phyloP scores from a whole-genome alignment of 768 basidiomycete genomes.

The Trametes maxima region DNA sequence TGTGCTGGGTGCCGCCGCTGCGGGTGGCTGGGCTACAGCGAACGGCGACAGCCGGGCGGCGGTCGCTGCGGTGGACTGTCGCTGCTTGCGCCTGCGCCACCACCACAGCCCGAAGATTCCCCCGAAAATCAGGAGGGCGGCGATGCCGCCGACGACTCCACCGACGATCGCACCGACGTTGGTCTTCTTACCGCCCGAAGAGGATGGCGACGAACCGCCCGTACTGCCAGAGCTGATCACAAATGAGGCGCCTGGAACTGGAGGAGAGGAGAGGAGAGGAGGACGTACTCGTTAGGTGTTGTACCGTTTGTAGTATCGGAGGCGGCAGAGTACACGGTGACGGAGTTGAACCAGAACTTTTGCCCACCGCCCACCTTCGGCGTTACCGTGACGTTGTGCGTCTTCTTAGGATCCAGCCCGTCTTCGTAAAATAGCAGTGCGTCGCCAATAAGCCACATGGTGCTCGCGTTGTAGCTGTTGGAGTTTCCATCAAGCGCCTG shows the following conservation, averaged over 20 bases:
- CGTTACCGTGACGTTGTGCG: conserved; percentile 53
- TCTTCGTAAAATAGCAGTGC: conserved; percentile 65
- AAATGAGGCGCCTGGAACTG: not conserved
- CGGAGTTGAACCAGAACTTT: conserved; percentile 26
- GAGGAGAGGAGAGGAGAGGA: not conserved
- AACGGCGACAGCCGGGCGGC: not conserved
- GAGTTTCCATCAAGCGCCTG: conserved; percentile 44
- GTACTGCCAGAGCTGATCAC: not conserved
- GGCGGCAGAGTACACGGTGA: conserved; percentile 11
- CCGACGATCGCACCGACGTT: conserved; percentile 27
- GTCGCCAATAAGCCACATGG: conserved; percentile 39
- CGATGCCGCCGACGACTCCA: conserved; percentile 18
- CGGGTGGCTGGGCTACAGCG: not conserved
- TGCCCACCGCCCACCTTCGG: conserved; percentile 50
- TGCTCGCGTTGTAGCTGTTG: conserved; percentile 48
- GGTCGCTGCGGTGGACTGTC: not conserved
- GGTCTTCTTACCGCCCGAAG: not conserved
- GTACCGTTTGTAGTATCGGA: not conserved
- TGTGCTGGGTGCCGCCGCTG: not conserved
- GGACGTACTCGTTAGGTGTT: not conserved
- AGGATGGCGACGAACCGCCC: too few relatives aligned
- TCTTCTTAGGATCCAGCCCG: conserved; percentile 50
- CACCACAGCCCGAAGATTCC: not conserved
- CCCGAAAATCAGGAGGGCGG: conserved; percentile 6
- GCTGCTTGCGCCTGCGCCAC: conserved; percentile 2